A percentile compares a stretch with the other conserved stretches of the same genome.
Evolutionary conservation across 148 eudicot species (phyloP).

Genomic region (Dysphania ambrosioides): DNA sequence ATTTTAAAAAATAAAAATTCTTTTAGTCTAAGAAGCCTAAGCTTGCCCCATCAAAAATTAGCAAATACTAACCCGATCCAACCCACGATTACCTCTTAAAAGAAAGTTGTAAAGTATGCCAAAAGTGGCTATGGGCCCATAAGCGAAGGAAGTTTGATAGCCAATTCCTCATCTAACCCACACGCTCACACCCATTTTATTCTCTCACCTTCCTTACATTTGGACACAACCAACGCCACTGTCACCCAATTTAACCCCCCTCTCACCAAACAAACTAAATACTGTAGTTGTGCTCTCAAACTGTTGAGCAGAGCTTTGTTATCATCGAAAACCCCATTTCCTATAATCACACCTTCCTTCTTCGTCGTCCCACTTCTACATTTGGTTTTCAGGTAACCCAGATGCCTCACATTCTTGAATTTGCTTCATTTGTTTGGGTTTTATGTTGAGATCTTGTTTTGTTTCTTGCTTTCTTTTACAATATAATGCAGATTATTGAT

Average conservation of each 20-base stretch:
- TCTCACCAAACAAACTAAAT: neutral
- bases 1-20: too few relatives aligned
- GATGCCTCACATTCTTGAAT: neutral
- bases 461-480: neutral
- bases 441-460: neutral
- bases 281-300: neutral
- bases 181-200: neutral
- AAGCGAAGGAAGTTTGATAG: too few relatives aligned
- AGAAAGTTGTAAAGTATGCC: too few relatives aligned
- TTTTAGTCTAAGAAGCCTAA: too few relatives aligned
- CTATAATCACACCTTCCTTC: neutral
- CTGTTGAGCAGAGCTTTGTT: neutral
- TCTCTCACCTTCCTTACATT: neutral
- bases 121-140: too few relatives aligned
- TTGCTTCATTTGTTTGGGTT: neutral
- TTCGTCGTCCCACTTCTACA: neutral
- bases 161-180: constrained; percentile 23
- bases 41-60: too few relatives aligned
- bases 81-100: too few relatives aligned
- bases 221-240: constrained; percentile 21
- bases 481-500: neutral
- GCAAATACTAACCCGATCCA: too few relatives aligned
- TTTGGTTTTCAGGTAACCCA: constrained; percentile 24
- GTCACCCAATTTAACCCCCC: neutral
- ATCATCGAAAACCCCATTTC: constrained; percentile 14